These are phyloP conservation scores for Grosmannia clavigera DNA, from an alignment of 2,329 filamentous ascomycete species.

Conservation along the genomic window DNA sequence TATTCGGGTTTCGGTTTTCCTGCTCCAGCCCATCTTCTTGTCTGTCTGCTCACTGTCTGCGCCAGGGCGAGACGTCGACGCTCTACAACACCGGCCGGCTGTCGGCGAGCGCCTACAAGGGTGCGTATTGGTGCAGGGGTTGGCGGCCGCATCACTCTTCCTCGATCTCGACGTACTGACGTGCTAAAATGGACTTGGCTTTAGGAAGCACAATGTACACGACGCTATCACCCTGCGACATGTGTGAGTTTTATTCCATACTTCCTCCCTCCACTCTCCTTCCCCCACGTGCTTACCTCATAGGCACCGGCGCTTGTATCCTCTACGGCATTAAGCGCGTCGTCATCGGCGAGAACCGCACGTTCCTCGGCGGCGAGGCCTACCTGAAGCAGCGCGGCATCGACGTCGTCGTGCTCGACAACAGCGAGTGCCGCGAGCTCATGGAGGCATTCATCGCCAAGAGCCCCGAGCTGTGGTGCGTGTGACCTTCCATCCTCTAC, in stretches of 20 bases:
- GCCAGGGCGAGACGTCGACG: constrained; percentile 52
- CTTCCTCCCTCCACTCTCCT: neutral
- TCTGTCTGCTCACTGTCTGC: neutral
- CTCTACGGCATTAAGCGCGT: constrained; percentile 64
- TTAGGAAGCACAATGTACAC: constrained; percentile 68
- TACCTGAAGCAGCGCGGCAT: constrained; percentile 56
- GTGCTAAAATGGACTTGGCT: no score
- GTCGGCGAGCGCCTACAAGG: constrained; percentile 52
- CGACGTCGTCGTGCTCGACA: constrained; percentile 60
- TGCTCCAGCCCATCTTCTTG: neutral
- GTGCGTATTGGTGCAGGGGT: neutral
- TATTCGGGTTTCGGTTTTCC: constrained; percentile 22
- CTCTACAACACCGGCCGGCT: constrained; percentile 62
- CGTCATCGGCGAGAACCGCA: constrained; percentile 68
- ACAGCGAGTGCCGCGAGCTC: constrained; percentile 50
- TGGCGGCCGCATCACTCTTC: neutral
- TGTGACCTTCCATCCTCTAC: constrained; percentile 3
- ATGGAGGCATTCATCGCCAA: constrained; percentile 63
- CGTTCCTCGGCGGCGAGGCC: constrained; percentile 60
- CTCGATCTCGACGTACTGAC: neutral
- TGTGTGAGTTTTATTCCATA: constrained; percentile 39
- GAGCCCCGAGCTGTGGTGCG: constrained; percentile 59
- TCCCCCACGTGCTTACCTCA: neutral
- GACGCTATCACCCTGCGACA: constrained; percentile 66
- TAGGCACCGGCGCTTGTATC: constrained; percentile 57